phyloP scores from a whole-genome alignment of 2,329 filamentous ascomycete species.

The Alternaria ventricosa region DNA sequence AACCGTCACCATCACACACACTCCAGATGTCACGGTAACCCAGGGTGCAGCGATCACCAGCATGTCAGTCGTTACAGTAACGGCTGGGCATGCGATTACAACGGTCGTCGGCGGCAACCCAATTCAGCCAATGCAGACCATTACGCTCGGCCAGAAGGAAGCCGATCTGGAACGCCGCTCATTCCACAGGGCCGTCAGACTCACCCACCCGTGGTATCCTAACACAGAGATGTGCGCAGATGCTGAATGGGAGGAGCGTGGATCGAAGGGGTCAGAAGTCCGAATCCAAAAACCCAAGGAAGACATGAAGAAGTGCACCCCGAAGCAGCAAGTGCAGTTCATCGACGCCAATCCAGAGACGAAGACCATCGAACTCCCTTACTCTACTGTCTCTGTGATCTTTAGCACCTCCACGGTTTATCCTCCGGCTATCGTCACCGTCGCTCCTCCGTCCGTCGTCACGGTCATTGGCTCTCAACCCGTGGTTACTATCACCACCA shows the following conservation, averaged over 20 bases:
- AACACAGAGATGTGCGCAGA: conserved; percentile 17
- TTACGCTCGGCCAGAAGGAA: neutral
- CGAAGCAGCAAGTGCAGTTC: neutral
- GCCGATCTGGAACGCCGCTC: conserved; percentile 18
- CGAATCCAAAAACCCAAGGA: conserved; percentile 16
- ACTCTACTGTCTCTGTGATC: neutral
- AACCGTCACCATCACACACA: conserved; percentile 1
- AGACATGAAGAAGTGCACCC: conserved; percentile 2
- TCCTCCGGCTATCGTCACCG: neutral
- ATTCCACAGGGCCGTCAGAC: conserved; percentile 23
- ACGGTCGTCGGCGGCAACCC: neutral
- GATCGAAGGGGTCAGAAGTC: conserved; percentile 16
- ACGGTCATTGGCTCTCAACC: neutral
- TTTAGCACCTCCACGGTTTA: neutral
- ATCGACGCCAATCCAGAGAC: conserved; percentile 8
- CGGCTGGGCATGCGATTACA: neutral
- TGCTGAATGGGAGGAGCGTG: conserved; percentile 33
- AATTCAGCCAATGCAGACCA: neutral
- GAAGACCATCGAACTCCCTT: neutral
- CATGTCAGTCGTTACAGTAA: neutral
- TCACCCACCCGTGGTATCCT: conserved; percentile 20
- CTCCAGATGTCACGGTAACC: neutral
- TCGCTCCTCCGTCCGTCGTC: neutral
- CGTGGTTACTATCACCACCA: neutral
- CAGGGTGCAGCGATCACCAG: neutral